A percentile compares a stretch with the other conserved stretches of the same genome.
These are phyloP conservation scores for Termitomyces sp. DNA, from an alignment of 768 basidiomycete species.

Conservation along the genomic window DNA sequence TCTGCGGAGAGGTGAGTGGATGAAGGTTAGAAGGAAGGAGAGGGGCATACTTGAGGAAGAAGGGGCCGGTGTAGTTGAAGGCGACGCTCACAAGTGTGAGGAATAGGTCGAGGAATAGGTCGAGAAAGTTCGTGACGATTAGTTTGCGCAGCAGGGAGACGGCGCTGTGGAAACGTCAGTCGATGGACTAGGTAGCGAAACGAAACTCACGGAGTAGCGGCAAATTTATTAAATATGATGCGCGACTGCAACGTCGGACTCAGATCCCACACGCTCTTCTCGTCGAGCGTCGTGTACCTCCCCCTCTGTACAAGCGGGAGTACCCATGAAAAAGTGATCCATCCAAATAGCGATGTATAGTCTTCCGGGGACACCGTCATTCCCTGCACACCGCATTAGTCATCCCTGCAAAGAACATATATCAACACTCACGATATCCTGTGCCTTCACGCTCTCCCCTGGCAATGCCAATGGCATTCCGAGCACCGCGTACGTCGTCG, in stretches of 20 bases:
- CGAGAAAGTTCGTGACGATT: constrained; percentile 41
- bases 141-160: constrained; percentile 37
- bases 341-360: constrained; percentile 65
- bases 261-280: constrained; percentile 67
- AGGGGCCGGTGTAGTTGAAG: constrained; percentile 79
- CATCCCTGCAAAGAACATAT: not conserved
- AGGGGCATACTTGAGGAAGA: constrained; percentile 58
- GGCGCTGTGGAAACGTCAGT: not conserved
- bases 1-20: constrained; percentile 18
- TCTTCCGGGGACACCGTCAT: constrained; percentile 64
- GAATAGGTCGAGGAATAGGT: constrained; percentile 53
- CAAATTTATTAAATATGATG: constrained; percentile 55
- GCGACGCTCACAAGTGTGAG: constrained; percentile 66
- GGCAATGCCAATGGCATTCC: constrained; percentile 68
- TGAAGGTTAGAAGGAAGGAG: not conserved
- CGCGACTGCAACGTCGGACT: constrained; percentile 66
- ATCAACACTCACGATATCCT: constrained; percentile 53
- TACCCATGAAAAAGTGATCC: constrained; percentile 73
- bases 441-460: constrained; percentile 38
- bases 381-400: constrained; percentile 32
- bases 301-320: constrained; percentile 57
- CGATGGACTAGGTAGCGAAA: not conserved
- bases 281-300: constrained; percentile 51
- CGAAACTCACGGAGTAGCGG: constrained; percentile 21
- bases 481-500: constrained; percentile 42